A percentile compares a stretch with the other conserved stretches of the same genome.
Conservation (phyloP, 305 asterid genomes). For the Fraxinus angustifolia region DNA sequence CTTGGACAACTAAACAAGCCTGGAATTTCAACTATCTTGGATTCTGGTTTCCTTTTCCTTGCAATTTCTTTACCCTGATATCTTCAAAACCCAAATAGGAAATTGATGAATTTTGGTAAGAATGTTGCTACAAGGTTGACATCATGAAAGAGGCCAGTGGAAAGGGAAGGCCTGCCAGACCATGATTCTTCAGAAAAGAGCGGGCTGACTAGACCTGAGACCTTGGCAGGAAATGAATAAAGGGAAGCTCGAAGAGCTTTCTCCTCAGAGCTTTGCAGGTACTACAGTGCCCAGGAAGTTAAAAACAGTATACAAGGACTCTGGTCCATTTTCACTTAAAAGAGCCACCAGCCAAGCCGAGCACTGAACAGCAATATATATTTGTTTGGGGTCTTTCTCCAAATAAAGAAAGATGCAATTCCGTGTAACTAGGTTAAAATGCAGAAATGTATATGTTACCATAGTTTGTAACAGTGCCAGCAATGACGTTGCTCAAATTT, state of each 20-base stretch:
- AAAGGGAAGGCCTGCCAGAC: background rate
- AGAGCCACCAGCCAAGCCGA: background rate
- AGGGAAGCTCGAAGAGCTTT: background rate
- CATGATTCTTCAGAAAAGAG: background rate
- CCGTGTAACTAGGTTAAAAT: background rate
- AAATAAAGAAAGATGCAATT: background rate
- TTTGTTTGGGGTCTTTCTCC: background rate
- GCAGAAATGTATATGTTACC: background rate
- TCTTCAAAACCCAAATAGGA: background rate
- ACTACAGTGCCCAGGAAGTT: background rate
- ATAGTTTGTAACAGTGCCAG: background rate
- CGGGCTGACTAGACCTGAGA: background rate
- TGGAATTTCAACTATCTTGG: background rate
- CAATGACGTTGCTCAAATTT: background rate
- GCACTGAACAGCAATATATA: background rate
- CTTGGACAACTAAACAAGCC: background rate
- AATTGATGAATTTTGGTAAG: background rate
- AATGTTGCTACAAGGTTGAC: background rate
- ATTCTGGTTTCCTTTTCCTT: background rate
- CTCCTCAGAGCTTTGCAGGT: background rate
- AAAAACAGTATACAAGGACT: background rate
- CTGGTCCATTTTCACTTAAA: background rate
- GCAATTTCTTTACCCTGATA: background rate
- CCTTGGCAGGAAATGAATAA: background rate
- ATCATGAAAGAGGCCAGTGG: background rate